Conservation (phyloP, 2,329 filamentous ascomycete species). For the Penicillium paneum region DNA sequence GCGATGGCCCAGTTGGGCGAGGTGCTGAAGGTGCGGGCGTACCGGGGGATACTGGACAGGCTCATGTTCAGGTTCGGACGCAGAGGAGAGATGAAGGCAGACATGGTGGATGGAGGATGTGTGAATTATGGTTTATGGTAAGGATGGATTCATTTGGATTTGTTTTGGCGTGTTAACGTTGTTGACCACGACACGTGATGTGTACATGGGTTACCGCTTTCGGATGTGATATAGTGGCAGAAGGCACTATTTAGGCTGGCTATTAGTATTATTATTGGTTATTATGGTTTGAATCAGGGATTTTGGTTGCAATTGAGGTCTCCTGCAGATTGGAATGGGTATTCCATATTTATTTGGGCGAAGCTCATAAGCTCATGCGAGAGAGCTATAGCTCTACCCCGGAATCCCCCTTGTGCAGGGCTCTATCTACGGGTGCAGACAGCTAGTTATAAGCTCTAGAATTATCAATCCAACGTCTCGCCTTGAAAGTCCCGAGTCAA, state of each 20-base stretch:
- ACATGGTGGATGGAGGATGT: slow-evolving; percentile 23
- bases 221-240: neutral
- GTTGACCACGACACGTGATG: slow-evolving; percentile 2
- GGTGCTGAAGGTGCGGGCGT: slow-evolving; percentile 71
- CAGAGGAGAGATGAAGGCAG: slow-evolving; percentile 53
- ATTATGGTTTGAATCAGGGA: neutral
- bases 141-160: neutral
- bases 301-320: neutral
- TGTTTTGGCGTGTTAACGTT: neutral
- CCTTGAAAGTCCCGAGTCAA: neutral
- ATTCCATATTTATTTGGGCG: neutral
- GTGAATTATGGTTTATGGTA: neutral
- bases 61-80: slow-evolving; percentile 49
- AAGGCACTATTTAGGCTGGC: neutral
- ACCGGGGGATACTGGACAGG: slow-evolving; percentile 41
- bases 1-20: slow-evolving; percentile 61
- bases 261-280: neutral
- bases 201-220: neutral
- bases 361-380: neutral
- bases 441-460: neutral
- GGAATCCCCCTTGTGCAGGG: neutral
- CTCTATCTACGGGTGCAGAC: neutral
- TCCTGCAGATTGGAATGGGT: neutral
- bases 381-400: slow-evolving; percentile 1
- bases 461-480: slow-evolving; percentile 1